Evolutionary conservation across 179 eudicot genomes (phyloP).

Genomic region (Carnegiea gigantea): DNA sequence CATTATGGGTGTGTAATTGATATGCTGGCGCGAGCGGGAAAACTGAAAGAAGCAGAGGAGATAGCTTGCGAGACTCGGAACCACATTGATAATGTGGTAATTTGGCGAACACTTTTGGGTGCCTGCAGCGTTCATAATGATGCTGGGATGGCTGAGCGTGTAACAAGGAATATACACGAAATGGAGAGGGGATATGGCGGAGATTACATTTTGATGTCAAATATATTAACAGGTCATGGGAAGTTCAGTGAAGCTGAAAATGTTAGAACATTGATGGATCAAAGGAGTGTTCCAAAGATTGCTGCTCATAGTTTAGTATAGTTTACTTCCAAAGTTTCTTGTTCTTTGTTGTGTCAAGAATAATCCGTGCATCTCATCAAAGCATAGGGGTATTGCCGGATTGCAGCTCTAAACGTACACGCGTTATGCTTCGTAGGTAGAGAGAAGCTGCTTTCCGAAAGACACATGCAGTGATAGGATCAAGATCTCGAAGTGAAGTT

Average conservation of each 20-base stretch:
- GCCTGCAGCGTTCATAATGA: slow-evolving; percentile 64
- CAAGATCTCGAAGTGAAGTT: not conserved
- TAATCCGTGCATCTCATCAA: too few species aligned
- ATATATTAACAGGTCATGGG: slow-evolving; percentile 46
- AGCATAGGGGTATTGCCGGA: too few species aligned
- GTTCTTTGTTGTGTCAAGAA: not conserved
- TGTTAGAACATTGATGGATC: slow-evolving; percentile 44
- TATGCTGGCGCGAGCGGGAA: slow-evolving; percentile 69
- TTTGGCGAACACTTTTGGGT: slow-evolving; percentile 78
- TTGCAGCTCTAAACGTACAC: too few species aligned
- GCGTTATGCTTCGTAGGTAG: not conserved
- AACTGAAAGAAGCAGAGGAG: slow-evolving; percentile 62
- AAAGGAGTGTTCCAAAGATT: slow-evolving; percentile 37
- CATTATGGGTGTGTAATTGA: slow-evolving; percentile 65
- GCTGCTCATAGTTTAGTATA: slow-evolving; percentile 41
- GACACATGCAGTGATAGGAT: too few species aligned
- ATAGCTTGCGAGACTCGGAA: slow-evolving; percentile 42
- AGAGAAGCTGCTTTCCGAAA: not conserved
- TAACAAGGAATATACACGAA: slow-evolving; percentile 44
- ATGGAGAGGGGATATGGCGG: slow-evolving; percentile 64
- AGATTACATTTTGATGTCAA: slow-evolving; percentile 68
- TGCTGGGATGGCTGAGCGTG: slow-evolving; percentile 49
- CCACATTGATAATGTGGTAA: slow-evolving; percentile 39
- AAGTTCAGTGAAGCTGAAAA: slow-evolving; percentile 55
- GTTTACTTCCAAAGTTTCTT: not conserved